Conservation (phyloP, 2,329 filamentous ascomycete species). For the Cryphonectria carpinicola region DNA sequence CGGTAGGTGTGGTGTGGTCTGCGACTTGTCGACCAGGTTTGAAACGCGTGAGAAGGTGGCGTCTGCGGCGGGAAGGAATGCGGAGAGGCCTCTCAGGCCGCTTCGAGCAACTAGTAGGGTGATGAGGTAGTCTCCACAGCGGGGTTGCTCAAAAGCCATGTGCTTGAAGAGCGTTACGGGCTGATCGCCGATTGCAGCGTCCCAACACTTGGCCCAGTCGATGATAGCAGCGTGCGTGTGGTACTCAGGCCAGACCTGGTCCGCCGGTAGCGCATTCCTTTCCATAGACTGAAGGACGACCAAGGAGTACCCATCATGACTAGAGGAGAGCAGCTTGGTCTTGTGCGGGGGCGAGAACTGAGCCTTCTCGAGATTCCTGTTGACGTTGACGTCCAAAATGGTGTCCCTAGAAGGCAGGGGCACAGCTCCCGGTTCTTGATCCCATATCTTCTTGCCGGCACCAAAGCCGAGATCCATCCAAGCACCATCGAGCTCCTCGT, state of each 20-base stretch:
- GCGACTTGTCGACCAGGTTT: neutral
- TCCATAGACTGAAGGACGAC: neutral
- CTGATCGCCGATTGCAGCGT: neutral
- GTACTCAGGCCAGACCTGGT: slow-evolving; percentile 10
- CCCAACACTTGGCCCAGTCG: slow-evolving; percentile 6
- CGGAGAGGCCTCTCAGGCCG: slow-evolving; percentile 11
- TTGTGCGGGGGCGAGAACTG: slow-evolving; percentile 1
- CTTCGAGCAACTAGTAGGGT: slow-evolving; percentile 8
- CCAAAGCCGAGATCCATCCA: slow-evolving; percentile 12
- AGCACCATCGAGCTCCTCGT: slow-evolving; percentile 5
- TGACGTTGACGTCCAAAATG: neutral
- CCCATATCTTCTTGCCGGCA: slow-evolving; percentile 6
- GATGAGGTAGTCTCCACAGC: slow-evolving; percentile 13
- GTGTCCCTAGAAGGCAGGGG: slow-evolving; percentile 10
- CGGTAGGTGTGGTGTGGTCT: slow-evolving; percentile 10
- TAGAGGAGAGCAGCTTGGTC: slow-evolving; percentile 1
- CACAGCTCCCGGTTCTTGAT: neutral
- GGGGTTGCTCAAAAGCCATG: slow-evolving; percentile 8
- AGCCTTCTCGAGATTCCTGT: neutral
- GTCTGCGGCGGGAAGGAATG: slow-evolving; percentile 3
- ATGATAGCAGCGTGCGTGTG: neutral
- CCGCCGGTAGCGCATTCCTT: neutral
- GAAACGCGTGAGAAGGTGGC: slow-evolving; percentile 6
- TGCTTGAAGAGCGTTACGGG: slow-evolving; percentile 8
- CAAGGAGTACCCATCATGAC: slow-evolving; percentile 12